Conservation (phyloP, 2,329 filamentous ascomycete species). For the Aspergillus fumigatiaffinis region DNA sequence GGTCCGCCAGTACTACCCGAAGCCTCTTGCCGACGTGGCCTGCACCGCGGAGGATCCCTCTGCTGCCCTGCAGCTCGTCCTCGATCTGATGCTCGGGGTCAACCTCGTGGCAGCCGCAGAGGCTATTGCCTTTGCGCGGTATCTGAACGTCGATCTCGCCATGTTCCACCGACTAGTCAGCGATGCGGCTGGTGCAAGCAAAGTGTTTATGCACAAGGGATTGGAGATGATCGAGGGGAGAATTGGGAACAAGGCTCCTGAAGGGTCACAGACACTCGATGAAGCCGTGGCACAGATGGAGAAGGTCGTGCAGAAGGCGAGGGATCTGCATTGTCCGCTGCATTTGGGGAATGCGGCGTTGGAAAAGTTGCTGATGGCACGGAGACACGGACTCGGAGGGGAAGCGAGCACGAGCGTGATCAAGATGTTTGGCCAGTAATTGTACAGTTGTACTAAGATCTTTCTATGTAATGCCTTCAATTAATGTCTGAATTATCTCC, state of each 20-base stretch:
- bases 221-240: conserved; percentile 35
- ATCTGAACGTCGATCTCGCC: conserved; percentile 43
- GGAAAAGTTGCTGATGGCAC: conserved; percentile 31
- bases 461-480: too few species aligned
- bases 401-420: conserved; percentile 31
- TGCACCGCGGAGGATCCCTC: conserved; percentile 29
- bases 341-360: conserved; percentile 37
- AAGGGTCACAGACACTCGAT: conserved; percentile 34
- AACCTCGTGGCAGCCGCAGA: conserved; percentile 49
- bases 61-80: conserved; percentile 39
- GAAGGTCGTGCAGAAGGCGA: conserved; percentile 41
- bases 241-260: conserved; percentile 20
- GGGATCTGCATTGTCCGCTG: conserved; percentile 36
- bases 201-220: conserved; percentile 40
- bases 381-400: conserved; percentile 27
- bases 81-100: conserved; percentile 44
- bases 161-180: conserved; percentile 46
- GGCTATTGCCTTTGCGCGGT: conserved; percentile 45
- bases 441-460: not conserved
- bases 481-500: too few species aligned
- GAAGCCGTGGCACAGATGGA: conserved; percentile 37
- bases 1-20: conserved; percentile 50
- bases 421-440: conserved; percentile 24
- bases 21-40: conserved; percentile 39
- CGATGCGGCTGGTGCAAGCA: conserved; percentile 46